These are phyloP conservation scores for Arthrinium puccinioides DNA, from an alignment of 2,329 filamentous ascomycete species.

Conservation along the genomic window DNA sequence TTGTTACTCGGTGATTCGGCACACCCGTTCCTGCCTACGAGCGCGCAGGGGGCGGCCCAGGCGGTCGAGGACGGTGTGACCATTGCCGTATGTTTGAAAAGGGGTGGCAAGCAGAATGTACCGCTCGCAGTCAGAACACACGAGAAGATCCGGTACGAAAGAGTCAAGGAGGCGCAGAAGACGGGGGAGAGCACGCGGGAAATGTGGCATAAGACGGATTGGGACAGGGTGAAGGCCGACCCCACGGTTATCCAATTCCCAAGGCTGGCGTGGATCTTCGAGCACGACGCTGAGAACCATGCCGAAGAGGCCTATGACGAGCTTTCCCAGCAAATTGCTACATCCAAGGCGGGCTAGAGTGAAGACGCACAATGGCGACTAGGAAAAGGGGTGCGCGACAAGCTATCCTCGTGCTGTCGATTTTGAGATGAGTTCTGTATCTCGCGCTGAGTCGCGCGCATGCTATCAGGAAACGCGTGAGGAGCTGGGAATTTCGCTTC, in stretches of 20 bases:
- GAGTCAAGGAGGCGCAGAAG: slow-evolving; percentile 40
- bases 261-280: slow-evolving; percentile 44
- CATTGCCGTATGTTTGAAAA: slow-evolving; percentile 35
- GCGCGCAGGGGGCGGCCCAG: slow-evolving; percentile 40
- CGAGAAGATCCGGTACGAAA: slow-evolving; percentile 39
- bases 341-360: too few relatives aligned
- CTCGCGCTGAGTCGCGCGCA: too few relatives aligned
- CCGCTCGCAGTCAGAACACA: slow-evolving; percentile 33
- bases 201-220: slow-evolving; percentile 49
- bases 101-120: slow-evolving; percentile 27
- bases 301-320: slow-evolving; percentile 30
- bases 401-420: too few relatives aligned
- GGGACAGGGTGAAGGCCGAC: slow-evolving; percentile 38
- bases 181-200: slow-evolving; percentile 43
- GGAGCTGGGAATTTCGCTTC: too few relatives aligned
- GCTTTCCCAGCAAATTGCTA: not conserved
- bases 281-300: slow-evolving; percentile 41
- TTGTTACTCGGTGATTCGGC: slow-evolving; percentile 41
- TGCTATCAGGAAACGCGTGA: too few relatives aligned
- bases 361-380: too few relatives aligned
- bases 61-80: slow-evolving; percentile 43
- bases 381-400: too few relatives aligned
- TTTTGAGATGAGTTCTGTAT: too few relatives aligned
- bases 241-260: slow-evolving; percentile 39
- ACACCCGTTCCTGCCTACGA: slow-evolving; percentile 42